Conservation (phyloP, 148 eudicot genomes). For the Polygonum maritimum region DNA sequence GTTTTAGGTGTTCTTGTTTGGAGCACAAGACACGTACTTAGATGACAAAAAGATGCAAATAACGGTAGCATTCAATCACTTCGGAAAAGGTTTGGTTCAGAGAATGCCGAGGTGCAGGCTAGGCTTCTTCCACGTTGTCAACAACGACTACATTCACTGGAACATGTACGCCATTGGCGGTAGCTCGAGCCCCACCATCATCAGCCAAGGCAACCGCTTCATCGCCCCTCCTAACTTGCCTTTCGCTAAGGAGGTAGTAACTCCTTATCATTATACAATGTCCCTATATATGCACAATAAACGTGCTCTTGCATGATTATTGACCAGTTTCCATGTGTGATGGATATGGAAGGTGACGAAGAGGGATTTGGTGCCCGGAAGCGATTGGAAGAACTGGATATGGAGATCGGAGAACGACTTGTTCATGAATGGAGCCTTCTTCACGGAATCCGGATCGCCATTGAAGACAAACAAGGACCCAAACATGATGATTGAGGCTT, state of each 20-base stretch:
- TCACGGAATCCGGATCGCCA: constrained; percentile 28
- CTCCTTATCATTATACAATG: no score
- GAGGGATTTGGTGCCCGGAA: constrained; percentile 22
- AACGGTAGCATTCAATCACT: constrained; percentile 65
- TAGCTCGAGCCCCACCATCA: constrained; percentile 42
- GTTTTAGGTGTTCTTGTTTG: constrained; percentile 51
- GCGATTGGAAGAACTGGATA: constrained; percentile 30
- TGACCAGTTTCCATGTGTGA: neutral
- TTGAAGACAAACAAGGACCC: constrained; percentile 4
- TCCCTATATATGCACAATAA: no score
- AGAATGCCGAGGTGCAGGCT: constrained; percentile 70
- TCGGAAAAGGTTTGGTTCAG: constrained; percentile 55
- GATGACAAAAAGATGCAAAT: constrained; percentile 59
- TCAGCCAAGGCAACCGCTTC: constrained; percentile 68
- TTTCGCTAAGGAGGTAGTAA: constrained; percentile 32
- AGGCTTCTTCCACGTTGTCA: constrained; percentile 64
- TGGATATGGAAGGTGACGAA: constrained; percentile 32
- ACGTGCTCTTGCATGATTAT: neutral
- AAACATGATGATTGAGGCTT: constrained; percentile 11
- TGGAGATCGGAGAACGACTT: constrained; percentile 49
- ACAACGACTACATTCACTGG: constrained; percentile 84
- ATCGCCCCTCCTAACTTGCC: constrained; percentile 35
- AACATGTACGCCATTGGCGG: constrained; percentile 75
- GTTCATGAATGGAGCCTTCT: constrained; percentile 47
- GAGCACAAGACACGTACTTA: constrained; percentile 30